These are phyloP conservation scores for Sporopachydermia lactativora DNA, from an alignment of 805 yeast genomes.

Conservation along the genomic window DNA sequence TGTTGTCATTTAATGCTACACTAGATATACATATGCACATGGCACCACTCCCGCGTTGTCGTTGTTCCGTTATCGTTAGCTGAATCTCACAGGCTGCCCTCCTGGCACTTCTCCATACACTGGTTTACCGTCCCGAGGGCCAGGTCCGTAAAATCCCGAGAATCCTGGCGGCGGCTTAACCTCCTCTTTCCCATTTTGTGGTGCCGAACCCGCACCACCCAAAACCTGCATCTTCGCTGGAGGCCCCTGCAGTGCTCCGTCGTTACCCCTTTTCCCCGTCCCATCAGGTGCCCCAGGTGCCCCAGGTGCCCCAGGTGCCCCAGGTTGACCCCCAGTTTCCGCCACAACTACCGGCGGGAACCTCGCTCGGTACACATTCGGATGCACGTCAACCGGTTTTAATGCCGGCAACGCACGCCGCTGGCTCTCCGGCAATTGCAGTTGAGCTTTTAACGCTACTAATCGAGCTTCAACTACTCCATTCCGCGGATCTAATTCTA, in stretches of 20 bases:
- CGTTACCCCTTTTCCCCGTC: neutral
- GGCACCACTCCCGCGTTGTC: no score
- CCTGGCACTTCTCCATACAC: constrained; percentile 1
- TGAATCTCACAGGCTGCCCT: no score
- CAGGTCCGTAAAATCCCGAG: neutral
- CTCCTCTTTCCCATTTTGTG: constrained; percentile 1
- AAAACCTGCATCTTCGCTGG: neutral
- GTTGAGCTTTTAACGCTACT: constrained; percentile 61
- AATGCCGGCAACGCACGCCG: constrained; percentile 13
- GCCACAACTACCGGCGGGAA: neutral
- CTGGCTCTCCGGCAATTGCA: constrained; percentile 53
- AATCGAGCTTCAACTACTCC: constrained; percentile 89
- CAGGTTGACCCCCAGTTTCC: no score
- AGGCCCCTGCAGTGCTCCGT: neutral
- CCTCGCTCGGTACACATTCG: neutral
- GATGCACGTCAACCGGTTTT: neutral
- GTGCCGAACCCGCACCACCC: neutral
- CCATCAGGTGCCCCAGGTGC: neutral
- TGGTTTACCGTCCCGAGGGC: neutral
- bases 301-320: neutral
- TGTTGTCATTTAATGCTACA: no score
- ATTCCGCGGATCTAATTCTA: constrained; percentile 85
- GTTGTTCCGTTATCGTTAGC: no score
- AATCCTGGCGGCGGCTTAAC: neutral
- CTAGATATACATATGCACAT: no score